These are phyloP conservation scores for Penicillium mononematosum DNA, from an alignment of 495 filamentous ascomycete genomes.

Conservation along the genomic window DNA sequence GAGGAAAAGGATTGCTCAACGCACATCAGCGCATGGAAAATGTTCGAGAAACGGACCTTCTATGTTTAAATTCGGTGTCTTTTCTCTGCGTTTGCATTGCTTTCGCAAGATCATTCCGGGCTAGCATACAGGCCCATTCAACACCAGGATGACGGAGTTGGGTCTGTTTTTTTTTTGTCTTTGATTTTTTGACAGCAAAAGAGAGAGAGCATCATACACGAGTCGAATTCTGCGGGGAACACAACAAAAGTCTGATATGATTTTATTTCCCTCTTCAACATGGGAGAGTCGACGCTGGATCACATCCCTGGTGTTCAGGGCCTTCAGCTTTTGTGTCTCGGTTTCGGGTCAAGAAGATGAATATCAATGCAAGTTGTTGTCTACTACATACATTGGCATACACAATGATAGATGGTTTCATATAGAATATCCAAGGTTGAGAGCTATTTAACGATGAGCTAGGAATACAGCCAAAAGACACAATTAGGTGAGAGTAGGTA, in stretches of 20 bases:
- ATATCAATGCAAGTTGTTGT: not conserved
- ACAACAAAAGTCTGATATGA: not conserved
- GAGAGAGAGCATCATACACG: not conserved
- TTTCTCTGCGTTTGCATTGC: slow-evolving; percentile 2
- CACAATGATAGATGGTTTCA: not conserved
- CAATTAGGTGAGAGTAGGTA: slow-evolving; percentile 3
- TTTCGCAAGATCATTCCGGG: slow-evolving; percentile 5
- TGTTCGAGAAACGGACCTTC: not conserved
- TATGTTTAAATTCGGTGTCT: not conserved
- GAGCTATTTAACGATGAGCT: slow-evolving; percentile 7
- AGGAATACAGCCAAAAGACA: slow-evolving; percentile 1
- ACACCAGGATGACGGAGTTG: slow-evolving; percentile 10
- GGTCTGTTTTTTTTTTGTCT: not conserved
- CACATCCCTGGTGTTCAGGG: not conserved
- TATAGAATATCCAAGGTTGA: not conserved
- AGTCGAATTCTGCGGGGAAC: not conserved
- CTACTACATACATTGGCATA: not conserved
- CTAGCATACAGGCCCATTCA: slow-evolving; percentile 13
- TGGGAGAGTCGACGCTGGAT: not conserved
- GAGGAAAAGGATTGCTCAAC: not conserved
- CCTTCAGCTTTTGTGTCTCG: not conserved
- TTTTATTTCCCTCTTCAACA: slow-evolving; percentile 4
- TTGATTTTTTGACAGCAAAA: not conserved
- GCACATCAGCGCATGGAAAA: not conserved
- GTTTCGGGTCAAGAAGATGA: not conserved